Evolutionary conservation across 2,329 filamentous ascomycete genomes (phyloP).

Genomic region (Chrysosporium keratinophilum): DNA sequence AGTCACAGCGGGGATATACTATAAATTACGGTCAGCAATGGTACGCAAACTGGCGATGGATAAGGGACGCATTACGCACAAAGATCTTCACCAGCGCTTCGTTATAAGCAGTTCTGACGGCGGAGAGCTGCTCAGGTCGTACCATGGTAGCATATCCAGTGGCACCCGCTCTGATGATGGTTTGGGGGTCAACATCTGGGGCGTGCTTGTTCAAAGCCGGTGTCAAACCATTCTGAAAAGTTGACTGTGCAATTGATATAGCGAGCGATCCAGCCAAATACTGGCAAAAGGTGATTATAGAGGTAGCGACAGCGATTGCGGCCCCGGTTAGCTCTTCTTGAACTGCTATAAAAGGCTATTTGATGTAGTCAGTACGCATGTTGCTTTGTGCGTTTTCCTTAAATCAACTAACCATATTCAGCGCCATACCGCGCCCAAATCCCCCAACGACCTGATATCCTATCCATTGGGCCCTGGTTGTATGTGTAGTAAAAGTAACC

Average conservation of each 20-base stretch:
- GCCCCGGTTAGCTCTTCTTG: not conserved
- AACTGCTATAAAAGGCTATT: conserved; percentile 2
- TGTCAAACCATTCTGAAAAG: not conserved
- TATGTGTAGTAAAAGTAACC: not conserved
- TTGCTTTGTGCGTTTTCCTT: not conserved
- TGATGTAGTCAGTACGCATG: not conserved
- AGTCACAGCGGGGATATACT: conserved; percentile 1
- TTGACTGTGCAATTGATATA: conserved; percentile 2
- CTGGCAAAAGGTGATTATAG: not conserved
- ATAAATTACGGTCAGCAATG: not conserved
- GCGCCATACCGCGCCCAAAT: not conserved
- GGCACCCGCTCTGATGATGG: conserved; percentile 3
- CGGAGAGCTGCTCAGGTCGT: not conserved
- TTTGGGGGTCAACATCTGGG: not conserved
- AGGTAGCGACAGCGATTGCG: not conserved
- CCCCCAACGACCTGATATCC: conserved; percentile 1
- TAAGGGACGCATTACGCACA: not conserved
- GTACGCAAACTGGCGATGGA: no score
- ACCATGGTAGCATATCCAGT: conserved; percentile 3
- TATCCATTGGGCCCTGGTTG: not conserved
- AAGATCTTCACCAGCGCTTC: conserved; percentile 8
- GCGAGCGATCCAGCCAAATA: conserved; percentile 4
- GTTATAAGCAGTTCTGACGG: conserved; percentile 4
- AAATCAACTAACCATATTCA: not conserved
- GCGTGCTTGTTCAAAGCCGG: conserved; percentile 3